Conservation (phyloP, 352 stramenopile species). For the Phytophthora macrochlamydospora region DNA sequence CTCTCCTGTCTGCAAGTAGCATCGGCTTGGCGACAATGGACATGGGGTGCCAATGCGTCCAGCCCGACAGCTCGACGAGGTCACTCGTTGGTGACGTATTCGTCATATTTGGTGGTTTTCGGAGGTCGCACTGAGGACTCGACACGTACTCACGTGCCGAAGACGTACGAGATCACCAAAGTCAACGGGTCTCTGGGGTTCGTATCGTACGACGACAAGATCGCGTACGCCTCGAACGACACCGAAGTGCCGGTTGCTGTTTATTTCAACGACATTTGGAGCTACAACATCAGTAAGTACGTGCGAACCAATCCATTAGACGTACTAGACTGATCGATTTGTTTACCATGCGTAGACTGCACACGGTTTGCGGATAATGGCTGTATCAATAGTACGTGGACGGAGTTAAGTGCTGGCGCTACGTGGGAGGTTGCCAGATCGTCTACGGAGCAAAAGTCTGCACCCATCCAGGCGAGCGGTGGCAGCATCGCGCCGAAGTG, state of each 20-base stretch:
- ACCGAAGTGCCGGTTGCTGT: slow-evolving; percentile 80
- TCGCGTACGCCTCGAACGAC: slow-evolving; percentile 46
- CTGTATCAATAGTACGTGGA: slow-evolving; percentile 87
- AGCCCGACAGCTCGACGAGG: slow-evolving; percentile 80
- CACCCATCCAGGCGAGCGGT: slow-evolving; percentile 88
- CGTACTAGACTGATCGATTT: neutral
- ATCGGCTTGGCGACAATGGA: slow-evolving; percentile 86
- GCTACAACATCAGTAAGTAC: slow-evolving; percentile 90
- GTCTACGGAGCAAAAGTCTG: slow-evolving; percentile 87
- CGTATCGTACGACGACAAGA: slow-evolving; percentile 89
- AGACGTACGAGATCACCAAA: slow-evolving; percentile 89
- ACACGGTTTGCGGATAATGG: slow-evolving; percentile 86
- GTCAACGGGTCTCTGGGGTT: slow-evolving; percentile 88
- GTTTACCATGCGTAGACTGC: slow-evolving; percentile 50
- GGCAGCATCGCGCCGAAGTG: slow-evolving; percentile 88
- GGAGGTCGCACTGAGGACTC: slow-evolving; percentile 92
- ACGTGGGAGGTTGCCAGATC: slow-evolving; percentile 92
- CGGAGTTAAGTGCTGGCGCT: slow-evolving; percentile 80
- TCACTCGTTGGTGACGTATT: slow-evolving; percentile 89
- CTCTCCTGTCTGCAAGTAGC: slow-evolving; percentile 19
- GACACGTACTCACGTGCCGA: slow-evolving; percentile 86
- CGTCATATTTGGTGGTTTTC: slow-evolving; percentile 90
- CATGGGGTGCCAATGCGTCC: slow-evolving; percentile 49
- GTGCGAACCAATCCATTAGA: too few species aligned
- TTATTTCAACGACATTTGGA: slow-evolving; percentile 97